phyloP scores from a whole-genome alignment of 768 basidiomycete species.

The Naganishia onofrii region DNA sequence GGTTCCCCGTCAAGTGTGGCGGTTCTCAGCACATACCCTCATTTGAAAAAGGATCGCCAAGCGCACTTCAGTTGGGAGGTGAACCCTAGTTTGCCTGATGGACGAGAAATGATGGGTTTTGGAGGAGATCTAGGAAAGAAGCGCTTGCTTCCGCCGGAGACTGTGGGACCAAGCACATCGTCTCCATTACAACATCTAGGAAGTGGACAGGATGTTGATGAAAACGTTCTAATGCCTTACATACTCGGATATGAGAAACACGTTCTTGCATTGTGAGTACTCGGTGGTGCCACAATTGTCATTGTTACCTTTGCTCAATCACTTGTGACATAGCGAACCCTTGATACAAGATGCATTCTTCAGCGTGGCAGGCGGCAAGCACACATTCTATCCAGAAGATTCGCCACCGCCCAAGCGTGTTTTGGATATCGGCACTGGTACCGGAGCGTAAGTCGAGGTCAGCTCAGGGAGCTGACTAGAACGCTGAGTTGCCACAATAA shows the following conservation, averaged over 20 bases:
- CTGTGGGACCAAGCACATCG: too few relatives aligned
- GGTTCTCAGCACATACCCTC: background rate
- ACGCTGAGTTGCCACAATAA: background rate
- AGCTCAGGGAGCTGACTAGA: background rate
- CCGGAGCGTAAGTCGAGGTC: constrained; percentile 33
- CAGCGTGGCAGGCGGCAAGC: constrained; percentile 35
- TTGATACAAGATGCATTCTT: constrained; percentile 44
- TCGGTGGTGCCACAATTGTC: background rate
- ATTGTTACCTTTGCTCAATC: background rate
- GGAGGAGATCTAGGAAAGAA: constrained; percentile 29
- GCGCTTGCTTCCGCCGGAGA: background rate
- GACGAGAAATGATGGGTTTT: constrained; percentile 26
- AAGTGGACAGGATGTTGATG: background rate
- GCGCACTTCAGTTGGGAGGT: constrained; percentile 20
- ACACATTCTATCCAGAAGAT: constrained; percentile 37
- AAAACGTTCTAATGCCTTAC: constrained; percentile 30
- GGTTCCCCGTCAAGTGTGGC: background rate
- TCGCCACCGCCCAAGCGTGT: constrained; percentile 36
- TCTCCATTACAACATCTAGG: background rate
- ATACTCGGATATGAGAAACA: constrained; percentile 47
- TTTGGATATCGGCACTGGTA: constrained; percentile 48
- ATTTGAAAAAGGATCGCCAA: background rate
- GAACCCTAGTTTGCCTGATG: constrained; percentile 22
- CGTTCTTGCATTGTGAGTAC: constrained; percentile 45
- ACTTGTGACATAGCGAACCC: constrained; percentile 37